Base-by-base conservation (phyloP, 1,284 basidiomycete genomes). In the Gomphus bonarii region DNA sequence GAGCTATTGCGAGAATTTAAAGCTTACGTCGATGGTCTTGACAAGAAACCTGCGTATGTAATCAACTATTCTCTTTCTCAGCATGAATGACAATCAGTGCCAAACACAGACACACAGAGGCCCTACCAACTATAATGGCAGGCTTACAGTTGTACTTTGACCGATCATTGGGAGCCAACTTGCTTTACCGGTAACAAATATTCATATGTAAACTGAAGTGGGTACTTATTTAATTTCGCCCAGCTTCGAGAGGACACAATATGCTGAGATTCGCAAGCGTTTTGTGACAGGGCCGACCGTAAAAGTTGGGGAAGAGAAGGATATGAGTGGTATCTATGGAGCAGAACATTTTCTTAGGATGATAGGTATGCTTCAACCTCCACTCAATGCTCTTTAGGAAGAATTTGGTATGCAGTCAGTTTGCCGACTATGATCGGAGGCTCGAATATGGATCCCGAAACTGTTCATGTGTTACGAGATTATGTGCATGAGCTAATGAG, bases 71-170 rank as follows among this genome's bases (percentile, higher is more conserved):
- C 25, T 25, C 48, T 48, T 18, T 28, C 43, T 50, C 9, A 28
- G 14, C 43, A 54, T 40, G 36, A 42, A 38, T 16, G 20, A 53
- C 16, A 25, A 31, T 50, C 43, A 31, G 46, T 50, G 30, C n/a
- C 42, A 22, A n/a, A 49, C 57, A 9, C 64, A 91, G 86, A 54
- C 75, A 71, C 49, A 88, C 64, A 70, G 78, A 58, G 7, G 69
- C 79, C 1, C 73, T 92, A 11, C 82, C 85, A 22, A 95, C 95
- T 38, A 86, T 98, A 55, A 75, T 93, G 35, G 82, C 89, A 0
- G 95, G 95, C 0, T 76, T 99, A n/a, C 83, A 87, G 58, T 79
- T 91, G 30, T 99, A 99, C 73, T 98, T 99, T 68, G 93, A 99
- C 70, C 79, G 91, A 50, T 85, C 91, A 0, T 76, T 98, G 3